A percentile compares a stretch with the other conserved stretches of the same genome.
phyloP scores from a whole-genome alignment of 352 stramenopile genomes.

The Saprolegnia parasitica region DNA sequence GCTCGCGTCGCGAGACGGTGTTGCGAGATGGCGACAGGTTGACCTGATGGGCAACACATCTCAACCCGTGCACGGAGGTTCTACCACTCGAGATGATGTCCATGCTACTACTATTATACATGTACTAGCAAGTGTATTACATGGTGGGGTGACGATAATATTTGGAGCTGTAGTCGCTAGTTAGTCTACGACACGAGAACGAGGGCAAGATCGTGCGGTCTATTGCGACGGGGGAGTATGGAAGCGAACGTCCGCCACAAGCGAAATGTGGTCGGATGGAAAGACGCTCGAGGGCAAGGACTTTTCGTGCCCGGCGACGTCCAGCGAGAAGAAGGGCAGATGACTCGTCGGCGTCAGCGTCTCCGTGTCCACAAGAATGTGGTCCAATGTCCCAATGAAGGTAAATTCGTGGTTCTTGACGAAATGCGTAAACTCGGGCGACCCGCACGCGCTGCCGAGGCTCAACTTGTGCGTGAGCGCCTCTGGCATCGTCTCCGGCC shows the following conservation, averaged over 20 bases:
- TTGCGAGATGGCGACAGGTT: too few species aligned
- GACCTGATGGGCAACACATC: too few species aligned
- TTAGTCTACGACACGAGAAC: too few species aligned
- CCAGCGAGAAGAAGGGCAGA: conserved; percentile 58
- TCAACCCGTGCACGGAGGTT: too few species aligned
- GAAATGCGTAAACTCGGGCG: conserved; percentile 70
- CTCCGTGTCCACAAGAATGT: conserved; percentile 49
- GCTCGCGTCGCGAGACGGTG: too few species aligned
- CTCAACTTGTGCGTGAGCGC: conserved; percentile 44
- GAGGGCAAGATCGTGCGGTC: too few species aligned
- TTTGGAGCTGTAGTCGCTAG: too few species aligned
- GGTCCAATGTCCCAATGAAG: conserved; percentile 69
- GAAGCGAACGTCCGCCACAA: conserved; percentile 60
- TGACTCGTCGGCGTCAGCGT: conserved; percentile 40
- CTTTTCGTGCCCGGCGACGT: conserved; percentile 54
- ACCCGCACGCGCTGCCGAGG: conserved; percentile 52
- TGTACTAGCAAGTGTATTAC: too few species aligned
- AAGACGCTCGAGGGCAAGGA: conserved; percentile 67
- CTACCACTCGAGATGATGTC: too few species aligned
- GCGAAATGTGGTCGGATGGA: conserved; percentile 71
- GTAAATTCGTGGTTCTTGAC: conserved; percentile 34
- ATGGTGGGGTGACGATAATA: too few species aligned
- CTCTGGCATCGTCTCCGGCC: conserved; percentile 23
- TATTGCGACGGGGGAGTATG: background rate
- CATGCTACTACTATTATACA: too few species aligned